Base-by-base conservation (phyloP, 805 yeast species). In the Yarrowia porcina region DNA sequence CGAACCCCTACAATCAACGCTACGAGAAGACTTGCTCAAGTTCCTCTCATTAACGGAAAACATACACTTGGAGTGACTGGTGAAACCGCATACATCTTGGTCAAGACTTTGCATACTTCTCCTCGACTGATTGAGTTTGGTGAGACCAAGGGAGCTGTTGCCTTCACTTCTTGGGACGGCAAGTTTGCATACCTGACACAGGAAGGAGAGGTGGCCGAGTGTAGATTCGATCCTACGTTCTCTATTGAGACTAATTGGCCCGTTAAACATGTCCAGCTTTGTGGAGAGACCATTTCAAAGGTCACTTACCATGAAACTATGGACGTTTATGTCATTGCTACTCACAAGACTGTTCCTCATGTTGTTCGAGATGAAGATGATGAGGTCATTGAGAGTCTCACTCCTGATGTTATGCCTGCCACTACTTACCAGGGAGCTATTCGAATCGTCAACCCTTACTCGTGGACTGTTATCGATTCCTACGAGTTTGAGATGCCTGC, bases 381-480 rank as follows among this genome's bases (percentile, higher is more conserved):
- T 2, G 79, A 79, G 21, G 80, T 79, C 1, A 77, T 87, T 47
- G 83, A 83, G 10, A 96, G 93, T 0, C 70, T 78, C 2, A 75
- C 74, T 10, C 80, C 79, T 30, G 74, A 72, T 10, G 78, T 79
- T 35, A 83, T 86, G 0, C 79, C 80, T 44, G 89, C 94, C 0
- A 68, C 69, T 18, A 78, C 84, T 10, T 86, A 77, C 66, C 81
- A 82, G 64, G 88, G 96, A 15, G 77, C 80, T 3, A 71, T 92
- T 5, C 80, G 84, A 61, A 73, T 92, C 49, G 70, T 92, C 0
- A 87, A 93, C 1, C 94, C 97, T 0, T 76, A 77, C 41, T 84
- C 83, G 15, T 90, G 96, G 96, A 75, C 84, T 1, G 81, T 86
- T 0, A 86, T 91, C 66, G 97, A 91, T 69, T 78, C 82, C 11